Evolutionary conservation across 192 early-diverging fungal species (phyloP).

Genomic region (Coemansia sp.): DNA sequence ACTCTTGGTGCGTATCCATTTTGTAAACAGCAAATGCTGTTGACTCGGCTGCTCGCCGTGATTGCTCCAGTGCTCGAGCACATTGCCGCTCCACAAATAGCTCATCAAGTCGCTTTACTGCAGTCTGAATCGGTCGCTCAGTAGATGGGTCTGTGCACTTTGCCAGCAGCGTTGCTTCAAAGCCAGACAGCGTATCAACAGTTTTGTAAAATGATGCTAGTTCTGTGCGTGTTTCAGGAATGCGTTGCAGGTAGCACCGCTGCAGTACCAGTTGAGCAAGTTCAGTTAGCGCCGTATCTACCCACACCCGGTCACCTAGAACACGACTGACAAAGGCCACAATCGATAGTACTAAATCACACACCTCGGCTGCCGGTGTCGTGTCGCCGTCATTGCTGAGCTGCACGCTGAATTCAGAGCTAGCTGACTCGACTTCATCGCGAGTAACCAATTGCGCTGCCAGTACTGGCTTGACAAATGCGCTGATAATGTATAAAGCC

Average conservation of each 20-base stretch:
- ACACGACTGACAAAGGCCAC: constrained; percentile 10
- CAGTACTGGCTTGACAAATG: constrained; percentile 21
- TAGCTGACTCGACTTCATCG: background rate
- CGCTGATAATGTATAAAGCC: constrained; percentile 14
- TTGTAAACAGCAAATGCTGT: constrained; percentile 10
- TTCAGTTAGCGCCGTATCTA: constrained; percentile 5
- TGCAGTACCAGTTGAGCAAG: constrained; percentile 22
- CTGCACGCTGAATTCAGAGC: background rate
- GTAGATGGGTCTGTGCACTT: background rate
- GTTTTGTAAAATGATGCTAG: constrained; percentile 8
- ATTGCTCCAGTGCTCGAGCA: constrained; percentile 12
- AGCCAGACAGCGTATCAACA: constrained; percentile 13
- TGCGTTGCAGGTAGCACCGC: constrained; percentile 23
- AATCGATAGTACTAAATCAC: background rate
- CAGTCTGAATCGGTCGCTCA: constrained; percentile 14
- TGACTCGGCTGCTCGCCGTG: constrained; percentile 18
- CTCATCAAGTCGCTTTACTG: constrained; percentile 16
- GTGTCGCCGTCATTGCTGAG: background rate
- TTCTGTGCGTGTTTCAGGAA: constrained; percentile 16
- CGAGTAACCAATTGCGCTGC: background rate
- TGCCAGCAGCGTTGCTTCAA: constrained; percentile 19
- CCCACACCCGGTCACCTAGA: background rate
- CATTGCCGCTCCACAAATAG: constrained; percentile 24
- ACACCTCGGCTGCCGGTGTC: background rate
- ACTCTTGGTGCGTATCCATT: constrained; percentile 21